Conservation (phyloP, 2,329 filamentous ascomycete genomes). For the Neonectria coccinea region DNA sequence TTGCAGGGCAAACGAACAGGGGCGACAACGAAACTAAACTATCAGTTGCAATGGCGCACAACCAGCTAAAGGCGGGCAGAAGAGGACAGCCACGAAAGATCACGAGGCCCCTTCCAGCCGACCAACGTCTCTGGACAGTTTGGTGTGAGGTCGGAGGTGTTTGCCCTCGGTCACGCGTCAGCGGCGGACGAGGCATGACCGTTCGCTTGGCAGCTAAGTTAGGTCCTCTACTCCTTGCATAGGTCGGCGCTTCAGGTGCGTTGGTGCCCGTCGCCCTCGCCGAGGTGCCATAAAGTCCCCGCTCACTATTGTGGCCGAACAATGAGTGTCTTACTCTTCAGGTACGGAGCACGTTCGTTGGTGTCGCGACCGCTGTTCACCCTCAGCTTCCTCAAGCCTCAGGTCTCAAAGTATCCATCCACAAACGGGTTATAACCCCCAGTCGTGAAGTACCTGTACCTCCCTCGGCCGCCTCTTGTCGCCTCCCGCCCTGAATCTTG, state of each 20-base stretch:
- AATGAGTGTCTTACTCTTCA: slow-evolving; percentile 14
- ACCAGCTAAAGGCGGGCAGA: slow-evolving; percentile 2
- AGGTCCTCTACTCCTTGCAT: slow-evolving; percentile 12
- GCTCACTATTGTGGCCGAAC: neutral
- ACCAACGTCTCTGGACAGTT: neutral
- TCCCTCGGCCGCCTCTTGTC: slow-evolving; percentile 6
- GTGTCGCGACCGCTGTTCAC: slow-evolving; percentile 31
- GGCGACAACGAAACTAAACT: slow-evolving; percentile 7
- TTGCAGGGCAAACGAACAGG: slow-evolving; percentile 18
- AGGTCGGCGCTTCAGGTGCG: slow-evolving; percentile 4
- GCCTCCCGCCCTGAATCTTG: slow-evolving; percentile 24
- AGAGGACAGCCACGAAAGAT: slow-evolving; percentile 10
- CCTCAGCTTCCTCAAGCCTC: slow-evolving; percentile 21
- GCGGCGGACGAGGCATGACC: slow-evolving; percentile 9
- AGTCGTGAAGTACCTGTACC: slow-evolving; percentile 37
- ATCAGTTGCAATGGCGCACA: slow-evolving; percentile 20
- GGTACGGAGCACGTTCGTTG: slow-evolving; percentile 13
- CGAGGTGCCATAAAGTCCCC: slow-evolving; percentile 21
- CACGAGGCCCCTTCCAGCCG: slow-evolving; percentile 7
- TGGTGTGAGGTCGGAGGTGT: slow-evolving; percentile 5
- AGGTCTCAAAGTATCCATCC: slow-evolving; percentile 22
- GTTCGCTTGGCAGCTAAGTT: neutral
- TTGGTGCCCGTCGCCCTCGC: slow-evolving; percentile 23
- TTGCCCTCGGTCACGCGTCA: slow-evolving; percentile 22
- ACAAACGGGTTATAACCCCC: slow-evolving; percentile 10